Base-by-base conservation (phyloP, 306 rosid genomes). In the Cyclanthera cordifolia region DNA sequence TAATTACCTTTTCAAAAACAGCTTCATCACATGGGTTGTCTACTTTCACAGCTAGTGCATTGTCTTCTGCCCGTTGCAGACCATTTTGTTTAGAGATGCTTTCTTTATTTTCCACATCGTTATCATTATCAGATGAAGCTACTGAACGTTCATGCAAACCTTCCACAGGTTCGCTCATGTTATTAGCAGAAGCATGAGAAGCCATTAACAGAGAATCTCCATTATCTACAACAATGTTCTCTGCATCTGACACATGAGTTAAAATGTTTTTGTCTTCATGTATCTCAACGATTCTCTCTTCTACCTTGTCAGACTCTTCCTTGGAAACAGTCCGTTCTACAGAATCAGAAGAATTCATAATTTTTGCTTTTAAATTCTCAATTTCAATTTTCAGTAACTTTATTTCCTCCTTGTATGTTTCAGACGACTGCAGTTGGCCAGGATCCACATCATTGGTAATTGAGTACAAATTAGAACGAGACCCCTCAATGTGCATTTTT, bases 401-500 rank as follows among this genome's bases (percentile, higher is more conserved):
- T 53, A 90, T 81, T 74, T 93, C 90, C 81, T 93, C 95, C 87
- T 86, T 85, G 77, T 88, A 88, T 59, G 55, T 82, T 68, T 86
- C 95, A 67, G 77, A 68, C 53, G 83, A 79, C 60, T 76, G 78
- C 70, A 83, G 75, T 76, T 79, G 87, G 55, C 71, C 77, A 78
- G 76, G 68, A 70, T 83, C 77, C 61, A 72, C 71, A 53, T 93
- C 88, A 70, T 51, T 47, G 45, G 69, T 77, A 48, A 72, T 71
- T 27, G 74, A 73, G 82, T 72, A 77, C 64, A 54, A 71, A 71
- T 89, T 87, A 32, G 76, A 79, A 64, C 6, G 60, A 79, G 85
- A 90, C 63, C 88, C 95, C 74, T 80, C 95, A 78, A 81, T 83
- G 32, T 85, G 94, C 95, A 88, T 73, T 83, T 90, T 93, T 82